phyloP scores from a whole-genome alignment of 345 rosid genomes.

The Moricandia moricandioides region DNA sequence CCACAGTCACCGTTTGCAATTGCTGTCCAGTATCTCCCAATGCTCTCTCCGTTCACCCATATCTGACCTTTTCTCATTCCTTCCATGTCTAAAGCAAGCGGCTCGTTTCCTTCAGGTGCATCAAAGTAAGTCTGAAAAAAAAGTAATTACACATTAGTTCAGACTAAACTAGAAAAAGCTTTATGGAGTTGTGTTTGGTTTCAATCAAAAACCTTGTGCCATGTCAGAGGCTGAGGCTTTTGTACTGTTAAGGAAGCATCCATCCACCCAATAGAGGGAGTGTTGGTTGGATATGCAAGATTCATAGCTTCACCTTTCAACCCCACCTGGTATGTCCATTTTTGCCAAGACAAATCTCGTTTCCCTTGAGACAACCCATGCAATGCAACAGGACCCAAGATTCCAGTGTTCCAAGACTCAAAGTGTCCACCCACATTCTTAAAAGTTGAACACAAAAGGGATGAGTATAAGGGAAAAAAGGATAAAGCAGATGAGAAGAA shows the following conservation, averaged over 20 bases:
- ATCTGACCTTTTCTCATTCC: slow-evolving; percentile 98
- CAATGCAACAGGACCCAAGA: slow-evolving; percentile 91
- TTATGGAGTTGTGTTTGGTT: not conserved
- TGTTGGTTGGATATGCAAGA: slow-evolving; percentile 61
- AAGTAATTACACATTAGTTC: not conserved
- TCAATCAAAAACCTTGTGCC: slow-evolving; percentile 74
- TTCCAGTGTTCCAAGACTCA: slow-evolving; percentile 93
- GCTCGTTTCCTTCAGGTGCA: slow-evolving; percentile 90
- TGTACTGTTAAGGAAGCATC: slow-evolving; percentile 59
- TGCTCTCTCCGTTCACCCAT: slow-evolving; percentile 93
- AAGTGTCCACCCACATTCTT: slow-evolving; percentile 96
- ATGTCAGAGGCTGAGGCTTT: slow-evolving; percentile 75
- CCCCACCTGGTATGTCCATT: slow-evolving; percentile 99
- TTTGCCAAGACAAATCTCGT: slow-evolving; percentile 86
- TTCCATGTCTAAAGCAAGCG: slow-evolving; percentile 91
- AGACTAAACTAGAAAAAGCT: not conserved
- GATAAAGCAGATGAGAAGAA: not conserved
- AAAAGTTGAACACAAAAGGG: not conserved
- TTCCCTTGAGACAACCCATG: slow-evolving; percentile 89
- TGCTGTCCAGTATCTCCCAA: slow-evolving; percentile 97
- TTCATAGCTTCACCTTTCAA: slow-evolving; percentile 94
- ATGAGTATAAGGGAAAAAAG: not conserved
- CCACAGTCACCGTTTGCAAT: slow-evolving; percentile 74
- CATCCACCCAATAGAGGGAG: slow-evolving; percentile 75
- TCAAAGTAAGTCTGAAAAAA: slow-evolving; percentile 64